Percentiles rank a stretch among this genome's conserved stretches.
Evolutionary conservation across 345 rosid species (phyloP).

Genomic region (Adansonia digitata): DNA sequence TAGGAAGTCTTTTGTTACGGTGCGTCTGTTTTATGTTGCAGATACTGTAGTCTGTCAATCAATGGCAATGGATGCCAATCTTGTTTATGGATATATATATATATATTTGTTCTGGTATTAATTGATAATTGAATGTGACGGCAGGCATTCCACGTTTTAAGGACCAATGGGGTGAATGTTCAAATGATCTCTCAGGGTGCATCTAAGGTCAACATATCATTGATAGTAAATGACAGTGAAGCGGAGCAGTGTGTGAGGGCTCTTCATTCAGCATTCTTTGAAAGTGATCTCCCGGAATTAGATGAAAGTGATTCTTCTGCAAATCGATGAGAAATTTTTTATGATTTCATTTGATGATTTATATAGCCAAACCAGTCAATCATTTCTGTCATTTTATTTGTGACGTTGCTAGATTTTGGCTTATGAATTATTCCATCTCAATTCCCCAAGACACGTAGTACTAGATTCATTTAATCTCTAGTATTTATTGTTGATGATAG

Average conservation of each 20-base stretch:
- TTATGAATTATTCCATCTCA: neutral
- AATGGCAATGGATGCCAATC: neutral
- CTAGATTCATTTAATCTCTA: neutral
- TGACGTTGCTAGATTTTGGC: neutral
- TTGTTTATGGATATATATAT: neutral
- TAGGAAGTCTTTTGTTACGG: neutral
- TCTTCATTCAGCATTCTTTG: constrained; percentile 75
- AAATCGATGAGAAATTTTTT: neutral
- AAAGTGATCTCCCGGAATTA: constrained; percentile 32
- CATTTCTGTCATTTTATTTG: too few relatives aligned
- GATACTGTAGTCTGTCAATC: neutral
- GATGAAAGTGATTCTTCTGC: constrained; percentile 8
- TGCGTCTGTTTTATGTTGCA: neutral
- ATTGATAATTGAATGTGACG: neutral
- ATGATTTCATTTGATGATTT: neutral
- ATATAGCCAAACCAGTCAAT: neutral
- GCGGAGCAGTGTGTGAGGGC: constrained; percentile 83
- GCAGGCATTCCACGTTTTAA: constrained; percentile 83
- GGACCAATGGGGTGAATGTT: constrained; percentile 81
- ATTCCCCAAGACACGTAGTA: neutral
- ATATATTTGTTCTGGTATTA: neutral
- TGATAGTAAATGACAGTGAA: constrained; percentile 79
- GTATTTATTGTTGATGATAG: neutral
- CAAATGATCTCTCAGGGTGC: constrained; percentile 99
- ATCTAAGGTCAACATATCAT: constrained; percentile 96